phyloP scores from a whole-genome alignment of 2,329 filamentous ascomycete species.

The Thelonectria blattea region DNA sequence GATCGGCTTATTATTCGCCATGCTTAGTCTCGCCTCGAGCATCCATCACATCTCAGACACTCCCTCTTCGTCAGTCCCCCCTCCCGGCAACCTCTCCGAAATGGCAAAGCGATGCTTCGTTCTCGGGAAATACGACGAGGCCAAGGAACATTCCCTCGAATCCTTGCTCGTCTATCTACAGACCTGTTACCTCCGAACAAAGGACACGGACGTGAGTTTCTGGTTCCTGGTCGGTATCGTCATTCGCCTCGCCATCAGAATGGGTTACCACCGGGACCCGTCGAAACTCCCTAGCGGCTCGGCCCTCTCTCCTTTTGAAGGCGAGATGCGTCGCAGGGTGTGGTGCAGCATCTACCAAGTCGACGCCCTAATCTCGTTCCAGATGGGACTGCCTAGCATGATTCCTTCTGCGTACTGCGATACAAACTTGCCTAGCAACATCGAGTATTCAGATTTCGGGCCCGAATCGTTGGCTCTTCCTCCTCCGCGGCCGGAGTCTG shows the following conservation, averaged over 20 bases:
- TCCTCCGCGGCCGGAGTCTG: slow-evolving; percentile 22
- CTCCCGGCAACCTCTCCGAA: slow-evolving; percentile 28
- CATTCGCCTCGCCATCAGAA: slow-evolving; percentile 52
- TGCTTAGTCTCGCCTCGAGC: slow-evolving; percentile 47
- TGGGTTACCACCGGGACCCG: slow-evolving; percentile 56
- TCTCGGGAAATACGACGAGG: slow-evolving; percentile 51
- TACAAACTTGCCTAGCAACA: slow-evolving; percentile 27
- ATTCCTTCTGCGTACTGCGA: slow-evolving; percentile 39
- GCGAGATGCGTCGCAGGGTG: slow-evolving; percentile 54
- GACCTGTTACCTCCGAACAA: slow-evolving; percentile 40
- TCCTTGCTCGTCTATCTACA: slow-evolving; percentile 50
- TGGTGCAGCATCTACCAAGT: slow-evolving; percentile 53
- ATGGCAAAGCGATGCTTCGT: slow-evolving; percentile 50
- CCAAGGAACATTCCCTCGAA: slow-evolving; percentile 50
- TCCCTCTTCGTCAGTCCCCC: slow-evolving; percentile 29
- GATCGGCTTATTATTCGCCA: slow-evolving; percentile 53
- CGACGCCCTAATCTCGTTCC: slow-evolving; percentile 53
- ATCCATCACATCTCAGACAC: slow-evolving; percentile 38
- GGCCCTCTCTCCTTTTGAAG: slow-evolving; percentile 49
- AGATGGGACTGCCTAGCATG: slow-evolving; percentile 56
- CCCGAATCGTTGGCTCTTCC: slow-evolving; percentile 21
- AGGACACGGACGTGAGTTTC: slow-evolving; percentile 44
- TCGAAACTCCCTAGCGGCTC: slow-evolving; percentile 40
- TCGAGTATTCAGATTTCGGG: slow-evolving; percentile 29
- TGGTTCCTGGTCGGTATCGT: slow-evolving; percentile 54